These are phyloP conservation scores for Lumnitzera littorea DNA, from an alignment of 345 rosid genomes.

Conservation along the genomic window DNA sequence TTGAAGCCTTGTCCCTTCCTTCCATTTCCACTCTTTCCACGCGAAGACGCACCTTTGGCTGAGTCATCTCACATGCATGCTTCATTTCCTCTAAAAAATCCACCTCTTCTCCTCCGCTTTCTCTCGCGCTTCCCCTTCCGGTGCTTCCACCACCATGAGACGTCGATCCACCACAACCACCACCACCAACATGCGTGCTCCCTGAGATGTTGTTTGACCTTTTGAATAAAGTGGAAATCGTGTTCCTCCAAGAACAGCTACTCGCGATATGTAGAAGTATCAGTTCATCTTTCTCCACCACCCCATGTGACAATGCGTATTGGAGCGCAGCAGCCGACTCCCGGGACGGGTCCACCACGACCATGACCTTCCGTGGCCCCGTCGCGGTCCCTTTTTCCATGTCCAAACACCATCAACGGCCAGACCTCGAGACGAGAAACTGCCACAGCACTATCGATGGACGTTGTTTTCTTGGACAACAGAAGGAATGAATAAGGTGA, in stretches of 20 bases:
- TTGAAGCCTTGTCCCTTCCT: constrained; percentile 39
- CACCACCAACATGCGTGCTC: background rate
- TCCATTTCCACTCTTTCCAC: constrained; percentile 37
- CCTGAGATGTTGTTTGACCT: constrained; percentile 4
- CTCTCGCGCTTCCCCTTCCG: background rate
- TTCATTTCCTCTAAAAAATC: constrained; percentile 70
- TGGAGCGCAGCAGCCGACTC: constrained; percentile 70
- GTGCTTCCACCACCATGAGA: background rate
- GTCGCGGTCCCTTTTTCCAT: background rate
- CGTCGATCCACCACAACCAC: background rate
- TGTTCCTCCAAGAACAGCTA: constrained; percentile 42
- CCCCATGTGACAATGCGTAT: constrained; percentile 60
- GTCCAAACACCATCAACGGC: constrained; percentile 21
- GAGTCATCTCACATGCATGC: constrained; percentile 47
- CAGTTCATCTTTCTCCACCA: constrained; percentile 56
- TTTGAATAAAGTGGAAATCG: constrained; percentile 44
- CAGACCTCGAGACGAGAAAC: background rate
- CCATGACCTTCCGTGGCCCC: constrained; percentile 50
- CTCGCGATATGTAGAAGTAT: constrained; percentile 52
- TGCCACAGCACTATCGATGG: background rate
- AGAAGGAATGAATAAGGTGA: background rate
- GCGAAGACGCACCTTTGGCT: constrained; percentile 44
- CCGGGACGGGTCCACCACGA: constrained; percentile 58
- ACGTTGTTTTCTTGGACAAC: background rate
- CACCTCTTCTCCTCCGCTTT: constrained; percentile 21